Conservation (phyloP, 768 basidiomycete genomes). For the Tylopilus sp. region DNA sequence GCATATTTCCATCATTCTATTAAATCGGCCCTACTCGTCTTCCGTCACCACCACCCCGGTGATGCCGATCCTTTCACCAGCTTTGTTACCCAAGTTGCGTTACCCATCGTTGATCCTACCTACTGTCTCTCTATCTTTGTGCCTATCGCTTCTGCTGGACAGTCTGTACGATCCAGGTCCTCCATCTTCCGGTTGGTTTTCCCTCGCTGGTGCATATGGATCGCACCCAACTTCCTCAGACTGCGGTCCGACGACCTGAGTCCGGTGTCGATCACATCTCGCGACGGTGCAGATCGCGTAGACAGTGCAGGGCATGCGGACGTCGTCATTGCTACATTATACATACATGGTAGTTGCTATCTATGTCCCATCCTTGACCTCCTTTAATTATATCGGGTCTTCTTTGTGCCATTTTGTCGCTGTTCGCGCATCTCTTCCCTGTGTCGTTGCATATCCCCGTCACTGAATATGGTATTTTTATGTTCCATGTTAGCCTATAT, state of each 20-base stretch:
- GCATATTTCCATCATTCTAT: not conserved
- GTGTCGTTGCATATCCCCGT: not conserved
- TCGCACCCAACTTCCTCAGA: conserved; percentile 19
- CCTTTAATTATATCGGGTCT: not conserved
- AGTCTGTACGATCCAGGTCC: conserved; percentile 18
- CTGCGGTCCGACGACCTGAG: conserved; percentile 19
- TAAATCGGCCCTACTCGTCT: not conserved
- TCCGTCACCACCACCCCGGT: not conserved
- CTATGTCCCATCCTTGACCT: not conserved
- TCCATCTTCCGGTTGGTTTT: conserved; percentile 26
- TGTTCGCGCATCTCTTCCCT: not conserved
- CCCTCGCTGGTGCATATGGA: conserved; percentile 25
- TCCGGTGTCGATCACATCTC: not conserved
- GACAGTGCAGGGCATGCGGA: not conserved
- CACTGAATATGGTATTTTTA: not conserved
- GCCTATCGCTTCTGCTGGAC: conserved; percentile 1
- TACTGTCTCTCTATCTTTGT: not conserved
- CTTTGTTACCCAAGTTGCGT: not conserved
- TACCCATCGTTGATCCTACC: conserved; percentile 8
- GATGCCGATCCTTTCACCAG: not conserved
- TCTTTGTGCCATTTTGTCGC: not conserved
- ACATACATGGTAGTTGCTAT: not conserved
- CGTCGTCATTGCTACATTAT: not conserved
- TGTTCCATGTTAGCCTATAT: too few species aligned
- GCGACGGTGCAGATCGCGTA: not conserved